Evolutionary conservation across 2,329 filamentous ascomycete species (phyloP), one percentile per base, ranked within the genome.

Genomic region (Emergomyces orientalis): DNA sequence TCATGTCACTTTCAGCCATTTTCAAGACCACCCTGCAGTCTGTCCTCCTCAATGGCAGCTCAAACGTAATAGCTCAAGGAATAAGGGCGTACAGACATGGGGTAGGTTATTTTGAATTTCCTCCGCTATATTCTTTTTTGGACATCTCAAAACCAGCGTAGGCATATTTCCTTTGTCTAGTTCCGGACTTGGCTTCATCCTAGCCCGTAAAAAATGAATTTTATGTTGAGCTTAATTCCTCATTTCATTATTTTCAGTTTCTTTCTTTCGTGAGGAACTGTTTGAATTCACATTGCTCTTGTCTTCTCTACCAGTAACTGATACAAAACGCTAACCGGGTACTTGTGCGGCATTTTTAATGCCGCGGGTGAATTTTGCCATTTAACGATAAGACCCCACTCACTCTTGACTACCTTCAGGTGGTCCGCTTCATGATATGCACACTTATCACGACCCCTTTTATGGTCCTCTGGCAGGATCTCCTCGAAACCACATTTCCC

Each of bases 401-500:
- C 56, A 67, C 72, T 43, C 73, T 86, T 59, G 81, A 85, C 63
- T 59, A 77, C 0, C 64, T 75, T 37, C 77, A 80, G 34, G 75
- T 86, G 51, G 69, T 82, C 25, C 82, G 82, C 66, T 86, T 86
- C 71, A 77, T 83, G 47, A 74, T 79, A 45, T 78, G 82, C 60
- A 77, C 82, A 2, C 71, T 85, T 62, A 72, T 85, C 51, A 80
- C 80, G 4, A 78, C 82, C 1, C 84, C 84, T 7, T 79, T 83
- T 59, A 84, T 84, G 65, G 85, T 82, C 67, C 72, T 82, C 62
- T 86, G 84, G 83, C 82, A 86, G 67, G 78, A 81, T 62, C 78
- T 78, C 37, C 77, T 85, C 37, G 83, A 85, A 71, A 74, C 76
- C 27, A 77, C 71, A 11, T 83, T 84, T 62, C 83, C 83, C 0